These are phyloP conservation scores for Fusarium sp. DNA, from an alignment of 2,329 filamentous ascomycete genomes.

Conservation along the genomic window DNA sequence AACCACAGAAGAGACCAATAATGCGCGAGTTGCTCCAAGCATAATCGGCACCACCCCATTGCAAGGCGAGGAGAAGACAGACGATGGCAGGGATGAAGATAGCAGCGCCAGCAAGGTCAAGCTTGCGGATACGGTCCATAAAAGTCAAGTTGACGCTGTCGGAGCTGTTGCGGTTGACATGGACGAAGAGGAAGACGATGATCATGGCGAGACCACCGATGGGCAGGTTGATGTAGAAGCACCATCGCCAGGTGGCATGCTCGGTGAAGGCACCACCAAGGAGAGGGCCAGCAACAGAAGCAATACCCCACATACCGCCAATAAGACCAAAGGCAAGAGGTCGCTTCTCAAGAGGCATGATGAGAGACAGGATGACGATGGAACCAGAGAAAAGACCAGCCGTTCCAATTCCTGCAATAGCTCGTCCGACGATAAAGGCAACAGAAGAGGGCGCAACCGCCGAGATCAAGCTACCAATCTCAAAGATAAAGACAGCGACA, in stretches of 20 bases:
- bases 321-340: conserved; percentile 67
- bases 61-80: conserved; percentile 65
- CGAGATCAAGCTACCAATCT: conserved; percentile 58
- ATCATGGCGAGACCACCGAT: conserved; percentile 61
- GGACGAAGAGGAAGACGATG: conserved; percentile 61
- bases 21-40: conserved; percentile 62
- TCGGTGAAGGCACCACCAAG: conserved; percentile 64
- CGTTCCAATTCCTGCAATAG: conserved; percentile 64
- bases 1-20: conserved; percentile 64
- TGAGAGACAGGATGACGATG: conserved; percentile 60
- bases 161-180: conserved; percentile 53
- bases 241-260: conserved; percentile 64
- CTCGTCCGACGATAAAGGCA: conserved; percentile 64
- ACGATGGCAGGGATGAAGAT: conserved; percentile 65
- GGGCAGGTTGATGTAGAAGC: conserved; percentile 62
- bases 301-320: conserved; percentile 68
- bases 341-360: conserved; percentile 65
- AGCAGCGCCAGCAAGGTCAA: conserved; percentile 63
- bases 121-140: conserved; percentile 54
- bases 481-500: conserved; percentile 57
- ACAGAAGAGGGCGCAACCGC: conserved; percentile 60
- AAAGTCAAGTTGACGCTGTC: conserved; percentile 51
- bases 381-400: conserved; percentile 64
- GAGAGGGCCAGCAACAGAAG: conserved; percentile 63
- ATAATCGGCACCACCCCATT: conserved; percentile 67